Percentiles rank a stretch among this genome's conserved stretches.
phyloP scores from a whole-genome alignment of 2,329 filamentous ascomycete genomes.

The Claviceps sorghi region DNA sequence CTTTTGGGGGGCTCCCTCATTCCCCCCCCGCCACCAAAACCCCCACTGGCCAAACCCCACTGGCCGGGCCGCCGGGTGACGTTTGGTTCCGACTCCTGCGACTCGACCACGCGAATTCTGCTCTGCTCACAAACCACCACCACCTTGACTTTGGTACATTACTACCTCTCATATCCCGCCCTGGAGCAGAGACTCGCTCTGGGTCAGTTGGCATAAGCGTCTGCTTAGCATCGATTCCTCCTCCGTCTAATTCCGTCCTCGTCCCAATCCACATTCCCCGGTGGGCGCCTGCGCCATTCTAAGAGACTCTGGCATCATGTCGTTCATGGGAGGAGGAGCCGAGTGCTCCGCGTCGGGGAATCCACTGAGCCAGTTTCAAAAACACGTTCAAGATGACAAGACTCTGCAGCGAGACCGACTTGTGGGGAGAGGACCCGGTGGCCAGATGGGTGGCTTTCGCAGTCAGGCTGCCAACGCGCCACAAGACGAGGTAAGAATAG shows the following conservation, averaged over 20 bases:
- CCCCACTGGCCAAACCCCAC: too few species aligned
- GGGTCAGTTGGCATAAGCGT: too few species aligned
- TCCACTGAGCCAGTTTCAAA: slow-evolving; percentile 91
- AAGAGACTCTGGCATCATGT: slow-evolving; percentile 44
- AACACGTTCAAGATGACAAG: slow-evolving; percentile 93
- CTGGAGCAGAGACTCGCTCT: too few species aligned
- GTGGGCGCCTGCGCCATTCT: background rate
- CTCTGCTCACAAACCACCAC: background rate
- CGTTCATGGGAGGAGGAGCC: slow-evolving; percentile 83
- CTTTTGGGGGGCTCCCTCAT: too few species aligned
- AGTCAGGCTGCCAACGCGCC: slow-evolving; percentile 52
- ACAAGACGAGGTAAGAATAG: slow-evolving; percentile 51
- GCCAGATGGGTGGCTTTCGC: slow-evolving; percentile 62
- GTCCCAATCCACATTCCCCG: background rate
- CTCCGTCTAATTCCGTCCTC: background rate
- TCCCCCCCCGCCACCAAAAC: too few species aligned
- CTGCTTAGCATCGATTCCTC: background rate
- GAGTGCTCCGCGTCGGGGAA: slow-evolving; percentile 96
- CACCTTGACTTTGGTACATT: too few species aligned
- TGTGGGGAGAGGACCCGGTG: slow-evolving; percentile 57
- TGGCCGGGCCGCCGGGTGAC: too few species aligned
- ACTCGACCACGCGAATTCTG: background rate
- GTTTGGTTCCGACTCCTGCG: background rate
- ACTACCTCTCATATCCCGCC: too few species aligned
- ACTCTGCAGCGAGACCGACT: slow-evolving; percentile 84